Evolutionary conservation across 2,329 filamentous ascomycete species (phyloP).

Genomic region (Akanthomyces lecanii): DNA sequence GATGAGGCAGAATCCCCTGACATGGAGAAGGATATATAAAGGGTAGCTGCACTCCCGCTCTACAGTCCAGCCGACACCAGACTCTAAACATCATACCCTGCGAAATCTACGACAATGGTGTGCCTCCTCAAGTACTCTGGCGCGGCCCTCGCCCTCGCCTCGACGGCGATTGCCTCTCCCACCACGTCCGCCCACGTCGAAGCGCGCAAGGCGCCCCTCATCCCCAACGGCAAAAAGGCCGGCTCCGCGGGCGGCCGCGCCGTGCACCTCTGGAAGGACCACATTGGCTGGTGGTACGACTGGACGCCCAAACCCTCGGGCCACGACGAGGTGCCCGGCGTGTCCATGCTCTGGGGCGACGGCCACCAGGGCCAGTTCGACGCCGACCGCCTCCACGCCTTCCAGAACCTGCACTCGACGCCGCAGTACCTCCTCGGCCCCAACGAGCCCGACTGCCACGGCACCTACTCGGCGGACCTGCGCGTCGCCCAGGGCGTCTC

Average conservation of each 20-base stretch:
- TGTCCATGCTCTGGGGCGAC: constrained; percentile 21
- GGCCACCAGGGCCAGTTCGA: constrained; percentile 18
- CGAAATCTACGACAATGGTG: background rate
- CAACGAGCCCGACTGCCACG: constrained; percentile 20
- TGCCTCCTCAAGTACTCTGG: background rate
- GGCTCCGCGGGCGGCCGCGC: constrained; percentile 19
- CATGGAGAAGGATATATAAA: background rate
- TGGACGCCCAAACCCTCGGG: constrained; percentile 18
- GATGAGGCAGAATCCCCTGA: too few species aligned
- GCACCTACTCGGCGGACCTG: constrained; percentile 19
- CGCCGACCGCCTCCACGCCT: constrained; percentile 17
- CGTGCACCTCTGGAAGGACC: constrained; percentile 18
- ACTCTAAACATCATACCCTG: background rate
- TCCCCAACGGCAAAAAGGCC: constrained; percentile 20
- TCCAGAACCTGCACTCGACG: constrained; percentile 14
- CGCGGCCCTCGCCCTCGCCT: background rate
- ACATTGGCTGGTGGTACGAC: constrained; percentile 21
- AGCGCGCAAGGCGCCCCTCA: background rate
- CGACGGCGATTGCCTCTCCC: background rate
- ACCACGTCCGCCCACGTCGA: background rate
- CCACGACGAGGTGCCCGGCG: constrained; percentile 15
- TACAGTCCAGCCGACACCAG: background rate
- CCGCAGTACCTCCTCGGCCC: constrained; percentile 19
- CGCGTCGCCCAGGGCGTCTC: constrained; percentile 32
- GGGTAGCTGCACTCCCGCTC: background rate